A percentile compares a stretch with the other conserved stretches of the same genome.
phyloP scores from a whole-genome alignment of 2,329 filamentous ascomycete genomes.

The Periconia digitata region DNA sequence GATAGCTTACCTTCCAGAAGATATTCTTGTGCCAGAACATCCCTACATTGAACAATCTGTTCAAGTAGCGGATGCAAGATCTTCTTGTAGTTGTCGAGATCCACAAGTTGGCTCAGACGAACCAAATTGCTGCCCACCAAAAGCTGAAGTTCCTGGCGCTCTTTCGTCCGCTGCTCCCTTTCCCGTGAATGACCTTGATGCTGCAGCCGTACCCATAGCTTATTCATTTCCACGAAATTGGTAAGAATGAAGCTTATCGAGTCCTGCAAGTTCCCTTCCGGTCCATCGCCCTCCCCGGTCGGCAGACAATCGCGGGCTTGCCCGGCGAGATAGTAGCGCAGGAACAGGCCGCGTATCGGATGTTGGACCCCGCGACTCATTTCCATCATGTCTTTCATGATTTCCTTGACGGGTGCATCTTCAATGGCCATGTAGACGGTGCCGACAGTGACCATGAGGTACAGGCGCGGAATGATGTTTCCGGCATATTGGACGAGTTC shows the following conservation, averaged over 20 bases:
- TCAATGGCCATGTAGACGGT: slow-evolving; percentile 99
- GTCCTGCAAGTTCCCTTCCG: slow-evolving; percentile 93
- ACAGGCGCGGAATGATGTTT: slow-evolving; percentile 93
- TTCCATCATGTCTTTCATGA: slow-evolving; percentile 99
- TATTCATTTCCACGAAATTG: slow-evolving; percentile 99
- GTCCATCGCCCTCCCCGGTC: slow-evolving; percentile 78
- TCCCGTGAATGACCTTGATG: slow-evolving; percentile 97
- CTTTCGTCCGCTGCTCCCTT: slow-evolving; percentile 87
- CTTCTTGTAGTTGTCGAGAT: slow-evolving; percentile 90
- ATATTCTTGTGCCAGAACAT: slow-evolving; percentile 96
- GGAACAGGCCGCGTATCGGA: slow-evolving; percentile 89
- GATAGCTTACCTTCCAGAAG: slow-evolving; percentile 70
- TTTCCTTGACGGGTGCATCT: slow-evolving; percentile 97
- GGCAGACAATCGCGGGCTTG: slow-evolving; percentile 91
- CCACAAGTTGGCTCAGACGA: slow-evolving; percentile 90
- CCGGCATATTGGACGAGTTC: slow-evolving; percentile 97
- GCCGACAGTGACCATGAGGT: slow-evolving; percentile 98
- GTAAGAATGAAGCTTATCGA: slow-evolving; percentile 98
- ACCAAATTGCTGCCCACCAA: slow-evolving; percentile 96
- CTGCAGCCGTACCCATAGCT: slow-evolving; percentile 95
- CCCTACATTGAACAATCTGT: slow-evolving; percentile 96
- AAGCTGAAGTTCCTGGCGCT: slow-evolving; percentile 91
- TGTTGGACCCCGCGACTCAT: slow-evolving; percentile 99
- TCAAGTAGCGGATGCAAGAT: slow-evolving; percentile 89
- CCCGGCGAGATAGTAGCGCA: slow-evolving; percentile 94